Evolutionary conservation across 2,329 filamentous ascomycete genomes (phyloP), one percentile per base, ranked within the genome.

Genomic region (Aspergillus japonicus): DNA sequence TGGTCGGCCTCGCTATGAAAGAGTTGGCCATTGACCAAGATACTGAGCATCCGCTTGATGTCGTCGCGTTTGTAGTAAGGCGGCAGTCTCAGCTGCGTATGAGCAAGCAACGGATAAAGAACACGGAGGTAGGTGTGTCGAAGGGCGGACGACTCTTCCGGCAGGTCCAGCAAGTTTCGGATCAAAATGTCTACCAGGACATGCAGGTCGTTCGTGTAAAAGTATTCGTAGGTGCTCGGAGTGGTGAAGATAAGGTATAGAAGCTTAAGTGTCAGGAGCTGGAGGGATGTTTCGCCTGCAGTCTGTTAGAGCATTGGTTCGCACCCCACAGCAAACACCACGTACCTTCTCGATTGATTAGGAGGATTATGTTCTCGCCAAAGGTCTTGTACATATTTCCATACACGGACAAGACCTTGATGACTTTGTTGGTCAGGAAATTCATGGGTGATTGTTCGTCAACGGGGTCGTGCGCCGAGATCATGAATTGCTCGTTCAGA

Each of bases 401-500:
- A 69, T 95, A 84, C 24, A 90, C 82, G 56, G 92, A 94, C 48
- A 99, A 83, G 44, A 93, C 84, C 74, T 98, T 98, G 75, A 99
- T 89, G 53, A 99, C 92, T 66, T 93, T 88, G 72, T 99, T 99
- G 4, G 95, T 98, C 58, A 96, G 77, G 4, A 85, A 84, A 24
- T 80, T 76, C 10, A 80, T 73, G 59, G 80, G 73, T 61, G 71
- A 66, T 49, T 65, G 71, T 66, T 68, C 73, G 66, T 69, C 75
- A 66, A 69, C 63, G 49, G 80, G 74, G 82, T 85, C 61, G 83
- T 90, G 67, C 81, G 84, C 81, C 26, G 83, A 84, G 57, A 98
- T 88, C 90, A 99, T 96, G 77, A 97, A 99, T 77, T 99, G 95
- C 76, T 99, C 95, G 76, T 99, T 99, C 65, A 99, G 79, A 29